Evolutionary conservation across 805 yeast genomes (phyloP).

Genomic region (Starmerella stellata): DNA sequence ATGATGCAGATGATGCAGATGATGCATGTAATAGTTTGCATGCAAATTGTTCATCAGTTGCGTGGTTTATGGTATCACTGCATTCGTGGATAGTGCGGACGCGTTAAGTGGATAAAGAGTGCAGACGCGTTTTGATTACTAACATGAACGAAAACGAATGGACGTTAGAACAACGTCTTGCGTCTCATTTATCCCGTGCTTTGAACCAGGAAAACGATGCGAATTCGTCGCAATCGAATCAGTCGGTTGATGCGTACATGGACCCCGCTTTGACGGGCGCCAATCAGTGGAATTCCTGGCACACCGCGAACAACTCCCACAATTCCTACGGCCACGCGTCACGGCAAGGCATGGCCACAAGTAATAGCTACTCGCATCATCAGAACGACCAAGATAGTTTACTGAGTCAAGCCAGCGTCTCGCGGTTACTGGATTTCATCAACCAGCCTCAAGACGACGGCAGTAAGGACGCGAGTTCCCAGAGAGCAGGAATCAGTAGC

Average conservation of each 20-base stretch:
- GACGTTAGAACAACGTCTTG: constrained; percentile 15
- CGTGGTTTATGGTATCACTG: too few relatives aligned
- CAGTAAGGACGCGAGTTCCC: neutral
- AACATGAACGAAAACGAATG: constrained; percentile 4
- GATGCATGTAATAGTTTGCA: too few relatives aligned
- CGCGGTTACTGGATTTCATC: neutral
- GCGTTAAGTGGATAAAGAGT: too few relatives aligned
- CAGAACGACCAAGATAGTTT: neutral
- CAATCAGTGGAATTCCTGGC: neutral
- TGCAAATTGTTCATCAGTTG: too few relatives aligned
- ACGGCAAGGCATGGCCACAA: neutral
- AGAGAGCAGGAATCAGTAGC: neutral
- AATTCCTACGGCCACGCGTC: neutral
- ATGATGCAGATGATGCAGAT: too few relatives aligned
- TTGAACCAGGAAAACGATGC: constrained; percentile 11
- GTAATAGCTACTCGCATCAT: neutral
- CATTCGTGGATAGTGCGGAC: too few relatives aligned
- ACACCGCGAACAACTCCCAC: neutral
- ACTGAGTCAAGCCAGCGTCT: neutral
- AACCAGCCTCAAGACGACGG: neutral
- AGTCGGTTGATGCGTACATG: neutral
- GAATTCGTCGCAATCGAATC: neutral
- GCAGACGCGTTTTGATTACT: too few relatives aligned
- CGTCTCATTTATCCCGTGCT: constrained; percentile 14
- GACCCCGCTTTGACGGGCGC: too few relatives aligned